Evolutionary conservation across 257 asterid genomes (phyloP), one percentile per base, ranked within the genome.

Genomic region (Capsicum baccatum): DNA sequence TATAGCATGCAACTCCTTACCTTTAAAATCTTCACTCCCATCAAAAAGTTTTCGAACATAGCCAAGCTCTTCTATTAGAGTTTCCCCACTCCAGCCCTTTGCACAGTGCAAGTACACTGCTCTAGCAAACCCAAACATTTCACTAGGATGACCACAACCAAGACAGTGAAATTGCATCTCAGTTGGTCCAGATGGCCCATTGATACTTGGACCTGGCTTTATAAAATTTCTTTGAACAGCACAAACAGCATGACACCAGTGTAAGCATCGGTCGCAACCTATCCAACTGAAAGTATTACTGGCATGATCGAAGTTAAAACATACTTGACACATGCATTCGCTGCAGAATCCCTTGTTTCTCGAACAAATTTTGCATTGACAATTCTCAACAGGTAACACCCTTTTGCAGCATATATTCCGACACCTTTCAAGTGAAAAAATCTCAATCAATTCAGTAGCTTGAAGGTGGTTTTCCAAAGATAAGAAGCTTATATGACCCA

Each of bases 111-210:
- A 71, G 79, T 89, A 97, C 0, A 91, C 96, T 63, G 95, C 98
- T 90, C 91, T 97, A 84, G 93, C 98, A 37, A 97, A 97, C 59
- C 98, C 98, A 88, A 92, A 97, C 98, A 95, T 94, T 91, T 97
- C 98, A 0, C 92, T 94, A 71, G 98, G 90, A 84, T 93, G 97
- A 78, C 89, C 89, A 39, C 99, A 97, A 35, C 96, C 98, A 39
- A 91, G 94, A 83, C 98, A 97, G 90, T 95, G 93, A 84, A 96
- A 90, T 47, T 92, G 98, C 95, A 97, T 92, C 91, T 94, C 98
- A 6, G 94, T 94, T 39, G 89, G 87, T 81, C 93, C 95, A 0
- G 92, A 89, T 71, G 92, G 89, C 79, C 94, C 94, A 83, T 91
- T 90, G 88, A 90, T 83, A 84, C 91, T 84, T 6, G 93, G 94